Conservation (phyloP, 441 rosid genomes). For the Erysimum pusillum region DNA sequence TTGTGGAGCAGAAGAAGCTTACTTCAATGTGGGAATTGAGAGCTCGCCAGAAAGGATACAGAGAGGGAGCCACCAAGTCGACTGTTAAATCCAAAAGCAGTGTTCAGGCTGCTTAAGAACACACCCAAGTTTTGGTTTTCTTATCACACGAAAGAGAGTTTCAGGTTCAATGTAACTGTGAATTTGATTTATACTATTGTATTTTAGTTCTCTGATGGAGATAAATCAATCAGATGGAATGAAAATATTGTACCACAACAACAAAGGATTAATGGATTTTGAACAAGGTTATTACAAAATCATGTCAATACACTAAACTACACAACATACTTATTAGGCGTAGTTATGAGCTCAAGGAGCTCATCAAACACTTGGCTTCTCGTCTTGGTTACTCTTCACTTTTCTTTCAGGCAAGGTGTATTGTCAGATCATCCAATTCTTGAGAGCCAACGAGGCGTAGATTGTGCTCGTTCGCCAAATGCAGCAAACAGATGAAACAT, state of each 20-base stretch:
- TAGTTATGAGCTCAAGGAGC: slow-evolving; percentile 3
- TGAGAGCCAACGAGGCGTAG: slow-evolving; percentile 62
- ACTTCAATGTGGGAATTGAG: slow-evolving; percentile 78
- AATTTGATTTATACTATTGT: slow-evolving; percentile 10
- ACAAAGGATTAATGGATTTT: slow-evolving; percentile 26
- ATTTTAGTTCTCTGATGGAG: slow-evolving; percentile 26
- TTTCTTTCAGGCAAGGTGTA: slow-evolving; percentile 52
- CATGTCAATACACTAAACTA: slow-evolving; percentile 14
- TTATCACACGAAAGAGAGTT: slow-evolving; percentile 27
- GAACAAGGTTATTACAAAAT: slow-evolving; percentile 10
- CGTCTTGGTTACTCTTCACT: slow-evolving; percentile 16
- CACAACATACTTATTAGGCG: slow-evolving; percentile 29
- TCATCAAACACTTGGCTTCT: slow-evolving; percentile 17
- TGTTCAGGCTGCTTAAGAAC: slow-evolving; percentile 54
- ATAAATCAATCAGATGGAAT: background rate
- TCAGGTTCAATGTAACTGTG: background rate
- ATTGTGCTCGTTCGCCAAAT: slow-evolving; percentile 93
- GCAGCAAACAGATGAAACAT: slow-evolving; percentile 90
- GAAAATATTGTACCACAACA: slow-evolving; percentile 31
- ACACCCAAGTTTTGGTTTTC: background rate
- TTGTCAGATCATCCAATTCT: slow-evolving; percentile 72
- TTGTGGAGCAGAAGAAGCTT: slow-evolving; percentile 75
- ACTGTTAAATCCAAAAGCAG: slow-evolving; percentile 62
- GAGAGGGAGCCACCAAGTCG: slow-evolving; percentile 63
- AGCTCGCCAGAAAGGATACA: slow-evolving; percentile 91